Base-by-base conservation (phyloP, 2,329 filamentous ascomycete species). In the Aspergillus piperis region DNA sequence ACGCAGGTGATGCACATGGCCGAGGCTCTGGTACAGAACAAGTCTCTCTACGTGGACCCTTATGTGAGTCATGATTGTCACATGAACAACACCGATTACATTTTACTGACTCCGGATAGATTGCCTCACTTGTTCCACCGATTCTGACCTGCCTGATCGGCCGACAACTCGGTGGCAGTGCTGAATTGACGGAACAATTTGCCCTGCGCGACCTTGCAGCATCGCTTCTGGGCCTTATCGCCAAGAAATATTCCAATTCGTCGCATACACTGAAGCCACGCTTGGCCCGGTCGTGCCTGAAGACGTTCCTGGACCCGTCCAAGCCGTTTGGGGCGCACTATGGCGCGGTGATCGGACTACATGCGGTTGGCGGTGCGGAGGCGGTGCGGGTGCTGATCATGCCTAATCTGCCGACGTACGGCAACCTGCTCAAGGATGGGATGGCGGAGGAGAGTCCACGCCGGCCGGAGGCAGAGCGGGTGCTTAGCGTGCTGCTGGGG, bases 1-100 rank as follows among this genome's bases (percentile, higher is more conserved):
- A 88, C 88, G 19, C 92, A 96, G 75, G 95, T 96, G 86, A 94
- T 99, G 90, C 89, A 92, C 70, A 86, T 98, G 62, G 89, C 91
- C 0, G 86, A 90, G 53, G 91, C 94, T 2, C 82, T 99, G 54
- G 89, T 97, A 53, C 86, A 89, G 66, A 98, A 97, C 73, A 85
- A 87, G 60, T 88, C 87, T 64, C 86, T 97, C 38, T 96, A 92
- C 76, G 81, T 90, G 39, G 86, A 88, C 58, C 86, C 87, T 21
- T 90, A 90, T 67, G 84, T 83, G 67, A 69, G 80, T 19, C 13
- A 13, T 21, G 8, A 36, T 47, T n/a, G 44, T 47, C 30, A 27
- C 41, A 41, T 36, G 5, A 49, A 8, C 21, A 39, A 55, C 25
- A 3, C 13, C n/a, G 17, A 13, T 32, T 66, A 13, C 38, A 30